Base-by-base conservation (phyloP, 116 monocot genomes). In the Iris pallida region DNA sequence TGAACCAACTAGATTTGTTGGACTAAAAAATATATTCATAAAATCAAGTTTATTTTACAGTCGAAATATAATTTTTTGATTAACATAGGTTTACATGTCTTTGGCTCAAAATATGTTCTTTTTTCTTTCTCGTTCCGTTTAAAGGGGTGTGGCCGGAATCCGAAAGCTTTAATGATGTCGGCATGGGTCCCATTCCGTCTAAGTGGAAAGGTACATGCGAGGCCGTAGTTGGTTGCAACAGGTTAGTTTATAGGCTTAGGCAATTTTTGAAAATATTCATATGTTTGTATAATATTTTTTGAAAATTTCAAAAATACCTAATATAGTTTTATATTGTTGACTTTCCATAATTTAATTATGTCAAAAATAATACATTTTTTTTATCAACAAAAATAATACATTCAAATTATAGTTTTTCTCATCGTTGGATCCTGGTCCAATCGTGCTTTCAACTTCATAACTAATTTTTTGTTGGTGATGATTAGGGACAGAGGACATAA, bases 111-210 rank as follows among this genome's bases (percentile, higher is more conserved):
- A 9, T 8, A 67, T 53, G 30, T 0, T 30, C 3, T 3, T 1
- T 30, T 30, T 30, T 30, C 30, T 30, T 0, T 30, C 2, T 30
- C 5, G 14, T 7, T 19, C 40, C 7, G 5, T 1, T 20, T 48
- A 12, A 8, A 77, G 77, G 78, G 8, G 78, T 78, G 46, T 78
- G 78, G 78, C 78, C 78, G 8, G 78, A 78, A 67, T 78, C 78
- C 7, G 45, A 44, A 2, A 77, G 77, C 57, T 77, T 77, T 20
- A 17, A n/a, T 11, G 77, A 77, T 20, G 44, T 53, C 9, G 78
- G 66, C 20, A 20, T 54, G 40, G 60, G 72, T 10, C 66, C 66
- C 30, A 59, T 78, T 42, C 78, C 78, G 5, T 7, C 19, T 4
- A 59, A 53, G 46, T 78, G 78, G 78, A 78, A 43, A 61, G 78